phyloP scores from a whole-genome alignment of 2,329 filamentous ascomycete species.

The Cladobotryum protrusum region DNA sequence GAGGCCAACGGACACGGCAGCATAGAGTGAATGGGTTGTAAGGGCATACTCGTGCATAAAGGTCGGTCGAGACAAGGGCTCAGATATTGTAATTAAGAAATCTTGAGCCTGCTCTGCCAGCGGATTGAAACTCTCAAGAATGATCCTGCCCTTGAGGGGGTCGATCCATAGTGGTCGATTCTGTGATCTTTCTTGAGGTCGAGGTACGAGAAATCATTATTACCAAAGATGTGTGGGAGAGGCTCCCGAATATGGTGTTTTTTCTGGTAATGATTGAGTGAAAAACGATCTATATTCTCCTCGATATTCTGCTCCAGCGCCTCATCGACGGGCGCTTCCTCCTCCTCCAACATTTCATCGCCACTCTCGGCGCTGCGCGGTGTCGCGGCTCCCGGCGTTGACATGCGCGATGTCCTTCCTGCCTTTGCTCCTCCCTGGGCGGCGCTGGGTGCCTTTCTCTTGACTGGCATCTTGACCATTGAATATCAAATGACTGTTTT shows the following conservation, averaged over 20 bases:
- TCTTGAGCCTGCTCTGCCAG: constrained; percentile 83
- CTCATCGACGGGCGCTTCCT: constrained; percentile 45
- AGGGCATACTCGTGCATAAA: constrained; percentile 92
- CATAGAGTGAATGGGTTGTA: constrained; percentile 88
- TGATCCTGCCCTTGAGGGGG: constrained; percentile 76
- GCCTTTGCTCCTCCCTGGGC: constrained; percentile 46
- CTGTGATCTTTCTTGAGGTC: constrained; percentile 78
- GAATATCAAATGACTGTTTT: neutral
- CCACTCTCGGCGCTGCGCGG: constrained; percentile 52
- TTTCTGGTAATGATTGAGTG: constrained; percentile 46
- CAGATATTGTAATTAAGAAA: constrained; percentile 91
- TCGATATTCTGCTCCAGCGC: constrained; percentile 49
- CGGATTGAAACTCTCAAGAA: constrained; percentile 89
- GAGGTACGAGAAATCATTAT: constrained; percentile 73
- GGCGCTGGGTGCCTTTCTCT: constrained; percentile 57
- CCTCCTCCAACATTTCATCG: constrained; percentile 45
- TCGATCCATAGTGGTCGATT: constrained; percentile 94
- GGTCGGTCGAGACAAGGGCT: constrained; percentile 82
- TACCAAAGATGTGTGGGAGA: constrained; percentile 40
- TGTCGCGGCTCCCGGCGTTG: constrained; percentile 55
- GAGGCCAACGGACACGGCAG: constrained; percentile 90
- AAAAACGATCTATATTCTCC: constrained; percentile 56
- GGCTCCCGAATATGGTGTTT: constrained; percentile 38
- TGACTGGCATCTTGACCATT: constrained; percentile 53
- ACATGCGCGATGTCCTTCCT: constrained; percentile 50